Evolutionary conservation across 352 stramenopile species (phyloP), one percentile per base, ranked within the genome.

Genomic region (Phytophthora multivora): DNA sequence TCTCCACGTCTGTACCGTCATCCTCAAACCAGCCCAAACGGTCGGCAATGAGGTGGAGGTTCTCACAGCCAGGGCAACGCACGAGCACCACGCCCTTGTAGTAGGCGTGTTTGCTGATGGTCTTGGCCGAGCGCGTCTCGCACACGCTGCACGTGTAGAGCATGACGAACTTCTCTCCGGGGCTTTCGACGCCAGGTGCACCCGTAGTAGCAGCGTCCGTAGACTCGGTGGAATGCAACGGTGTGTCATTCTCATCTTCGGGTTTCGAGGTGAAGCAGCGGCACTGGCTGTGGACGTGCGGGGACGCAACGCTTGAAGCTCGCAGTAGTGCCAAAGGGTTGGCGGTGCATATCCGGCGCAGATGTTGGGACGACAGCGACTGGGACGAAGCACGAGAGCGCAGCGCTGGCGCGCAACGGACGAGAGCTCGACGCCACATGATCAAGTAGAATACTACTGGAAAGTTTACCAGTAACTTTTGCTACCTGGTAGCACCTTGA

Each of bases 21-120:
- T 98, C 91, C 41, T 98, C 91, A 49, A 98, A 98, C 82, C 86
- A 98, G 47, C 94, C 92, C 23, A 98, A 69, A 2, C 87, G 71
- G 73, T 99, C 98, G 3, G 97, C 97, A 56, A 99, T 97, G 7
- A 99, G 77, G 78, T 99, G 98, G n/a, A 98, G 73, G 70, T 99
- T 99, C 68, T 99, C 66, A 79, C 98, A 99, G 23, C 90, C 90
- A 2, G 97, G 97, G 66, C 98, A 99, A 38, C 91, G 84, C 28
- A 99, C 96, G 47, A 99, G 73, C 49, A 99, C 98, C 43, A 99
- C 97, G 19, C 98, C 98, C 50, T 98, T 89, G 63, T 96, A 82
- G 81, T 99, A 99, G 3, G 96, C 91, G 43, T 98, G 87, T 80
- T 99, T 96, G 67, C 86, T 96, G 66, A 99, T 99, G 57, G 96